Conservation (phyloP, 768 basidiomycete species). For the Megacollybia marginata region DNA sequence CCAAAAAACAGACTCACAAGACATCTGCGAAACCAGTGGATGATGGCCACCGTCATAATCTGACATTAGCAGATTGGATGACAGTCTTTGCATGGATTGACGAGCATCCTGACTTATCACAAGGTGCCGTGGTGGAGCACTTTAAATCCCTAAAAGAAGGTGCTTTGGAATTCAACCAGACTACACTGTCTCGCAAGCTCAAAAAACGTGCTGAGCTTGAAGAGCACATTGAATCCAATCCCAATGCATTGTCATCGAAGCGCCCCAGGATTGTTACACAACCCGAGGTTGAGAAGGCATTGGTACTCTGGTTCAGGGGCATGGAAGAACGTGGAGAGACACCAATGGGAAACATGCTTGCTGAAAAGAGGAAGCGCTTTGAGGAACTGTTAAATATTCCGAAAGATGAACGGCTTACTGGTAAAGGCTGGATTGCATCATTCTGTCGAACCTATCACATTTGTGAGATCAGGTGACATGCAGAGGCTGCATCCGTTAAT, state of each 20-base stretch:
- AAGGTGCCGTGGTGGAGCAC: neutral
- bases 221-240: neutral
- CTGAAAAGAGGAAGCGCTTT: neutral
- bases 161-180: neutral
- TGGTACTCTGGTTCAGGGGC: constrained; percentile 23
- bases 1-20: no score
- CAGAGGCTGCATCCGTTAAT: constrained; percentile 21
- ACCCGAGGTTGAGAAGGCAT: neutral
- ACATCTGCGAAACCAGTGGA: no score
- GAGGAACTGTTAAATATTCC: neutral
- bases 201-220: neutral
- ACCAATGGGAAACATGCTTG: neutral
- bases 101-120: neutral
- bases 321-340: constrained; percentile 15
- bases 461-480: neutral
- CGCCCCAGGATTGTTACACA: neutral
- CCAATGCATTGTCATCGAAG: neutral
- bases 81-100: no score
- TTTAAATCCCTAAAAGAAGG: neutral
- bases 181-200: neutral
- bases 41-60: no score
- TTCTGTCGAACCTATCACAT: neutral
- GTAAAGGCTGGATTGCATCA: neutral
- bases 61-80: no score
- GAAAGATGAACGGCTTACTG: neutral